These are phyloP conservation scores for Podochytrium sp. DNA, from an alignment of 192 early-diverging fungal species.

Conservation along the genomic window DNA sequence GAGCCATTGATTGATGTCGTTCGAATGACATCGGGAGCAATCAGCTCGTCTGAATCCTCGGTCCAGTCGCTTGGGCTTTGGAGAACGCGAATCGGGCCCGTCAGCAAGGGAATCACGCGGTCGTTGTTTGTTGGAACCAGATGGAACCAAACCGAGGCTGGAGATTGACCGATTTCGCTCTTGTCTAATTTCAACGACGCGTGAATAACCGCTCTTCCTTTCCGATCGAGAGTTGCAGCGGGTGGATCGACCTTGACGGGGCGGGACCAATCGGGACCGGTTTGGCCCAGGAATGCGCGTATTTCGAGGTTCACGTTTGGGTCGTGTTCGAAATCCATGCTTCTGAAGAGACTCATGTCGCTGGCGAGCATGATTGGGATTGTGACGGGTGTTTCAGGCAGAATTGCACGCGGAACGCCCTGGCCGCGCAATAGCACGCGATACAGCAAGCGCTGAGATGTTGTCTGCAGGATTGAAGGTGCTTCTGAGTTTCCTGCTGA, in stretches of 20 bases:
- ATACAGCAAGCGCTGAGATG: constrained; percentile 9
- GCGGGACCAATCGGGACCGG: background rate
- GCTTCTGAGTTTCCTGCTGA: background rate
- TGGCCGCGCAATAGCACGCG: constrained; percentile 1
- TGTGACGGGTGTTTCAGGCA: background rate
- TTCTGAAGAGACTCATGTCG: constrained; percentile 25
- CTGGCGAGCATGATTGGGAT: constrained; percentile 11
- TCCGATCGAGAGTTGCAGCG: background rate
- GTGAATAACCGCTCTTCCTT: constrained; percentile 7
- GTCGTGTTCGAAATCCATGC: constrained; percentile 3
- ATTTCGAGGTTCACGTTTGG: background rate
- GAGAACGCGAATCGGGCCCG: constrained; percentile 3
- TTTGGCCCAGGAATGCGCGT: background rate
- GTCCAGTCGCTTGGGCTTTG: background rate
- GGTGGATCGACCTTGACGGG: background rate
- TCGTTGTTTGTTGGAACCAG: constrained; percentile 5
- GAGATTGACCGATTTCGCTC: no score
- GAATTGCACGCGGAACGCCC: background rate
- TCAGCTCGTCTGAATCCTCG: background rate
- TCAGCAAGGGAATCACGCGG: constrained; percentile 5
- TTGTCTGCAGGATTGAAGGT: background rate
- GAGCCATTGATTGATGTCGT: background rate
- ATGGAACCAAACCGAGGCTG: constrained; percentile 4
- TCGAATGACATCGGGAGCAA: constrained; percentile 1
- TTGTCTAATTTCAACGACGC: background rate